Evolutionary conservation across 2,329 filamentous ascomycete species (phyloP).

Genomic region (Emmonsiellopsis sp.): DNA sequence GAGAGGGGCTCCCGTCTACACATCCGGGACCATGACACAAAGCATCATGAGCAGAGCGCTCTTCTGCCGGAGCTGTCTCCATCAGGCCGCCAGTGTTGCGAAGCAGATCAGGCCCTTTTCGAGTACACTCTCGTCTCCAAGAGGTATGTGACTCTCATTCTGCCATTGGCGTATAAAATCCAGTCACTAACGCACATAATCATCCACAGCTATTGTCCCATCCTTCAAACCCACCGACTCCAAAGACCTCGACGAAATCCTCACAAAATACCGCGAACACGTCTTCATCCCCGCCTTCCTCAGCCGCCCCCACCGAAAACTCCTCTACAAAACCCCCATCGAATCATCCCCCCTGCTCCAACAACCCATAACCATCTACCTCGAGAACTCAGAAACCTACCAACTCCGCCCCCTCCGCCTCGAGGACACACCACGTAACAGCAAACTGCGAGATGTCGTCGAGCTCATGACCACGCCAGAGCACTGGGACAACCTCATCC

Average conservation of each 20-base stretch:
- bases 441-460: constrained; percentile 23
- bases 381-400: constrained; percentile 29
- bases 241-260: constrained; percentile 31
- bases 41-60: constrained; percentile 29
- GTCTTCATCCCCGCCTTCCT: constrained; percentile 37
- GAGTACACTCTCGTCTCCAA: constrained; percentile 24
- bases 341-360: constrained; percentile 22
- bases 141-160: constrained; percentile 19
- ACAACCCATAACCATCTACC: constrained; percentile 32
- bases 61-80: constrained; percentile 26
- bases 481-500: constrained; percentile 33
- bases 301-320: constrained; percentile 25
- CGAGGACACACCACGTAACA: constrained; percentile 24
- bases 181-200: not conserved
- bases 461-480: constrained; percentile 28
- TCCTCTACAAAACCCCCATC: constrained; percentile 32
- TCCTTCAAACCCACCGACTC: constrained; percentile 31
- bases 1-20: not conserved
- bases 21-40: constrained; percentile 28
- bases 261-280: constrained; percentile 33
- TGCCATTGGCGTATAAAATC: not conserved
- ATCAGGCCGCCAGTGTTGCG: constrained; percentile 20
- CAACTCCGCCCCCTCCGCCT: constrained; percentile 28
- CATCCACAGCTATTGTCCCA: constrained; percentile 21
- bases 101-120: constrained; percentile 16